These are phyloP conservation scores for Iris pallida DNA, from an alignment of 116 monocot species.

Conservation along the genomic window DNA sequence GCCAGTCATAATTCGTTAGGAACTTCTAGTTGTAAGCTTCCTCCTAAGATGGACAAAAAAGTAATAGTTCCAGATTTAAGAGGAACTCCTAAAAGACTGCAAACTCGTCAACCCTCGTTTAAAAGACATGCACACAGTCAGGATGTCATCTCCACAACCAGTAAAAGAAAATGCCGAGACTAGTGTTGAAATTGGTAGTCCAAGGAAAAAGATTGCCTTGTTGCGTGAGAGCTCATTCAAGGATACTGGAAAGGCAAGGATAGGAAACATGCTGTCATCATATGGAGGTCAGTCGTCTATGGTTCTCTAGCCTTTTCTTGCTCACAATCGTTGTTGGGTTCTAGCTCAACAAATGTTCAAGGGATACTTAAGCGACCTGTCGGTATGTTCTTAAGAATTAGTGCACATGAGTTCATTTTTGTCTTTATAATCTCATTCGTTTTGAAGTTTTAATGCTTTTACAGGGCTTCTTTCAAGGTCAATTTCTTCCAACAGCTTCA, in stretches of 20 bases:
- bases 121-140: slow-evolving; percentile 23
- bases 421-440: too few species aligned
- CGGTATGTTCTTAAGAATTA: slow-evolving; percentile 29
- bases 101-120: slow-evolving; percentile 18
- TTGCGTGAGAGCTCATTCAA: slow-evolving; percentile 60
- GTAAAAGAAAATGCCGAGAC: slow-evolving; percentile 29
- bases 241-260: slow-evolving; percentile 36
- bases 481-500: slow-evolving; percentile 29
- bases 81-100: slow-evolving; percentile 7
- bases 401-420: too few species aligned
- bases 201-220: slow-evolving; percentile 35
- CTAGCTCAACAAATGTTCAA: slow-evolving; percentile 27
- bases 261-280: slow-evolving; percentile 4
- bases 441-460: not conserved
- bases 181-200: slow-evolving; percentile 29
- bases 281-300: slow-evolving; percentile 18
- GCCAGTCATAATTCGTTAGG: slow-evolving; percentile 25
- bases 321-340: slow-evolving; percentile 17
- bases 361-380: slow-evolving; percentile 31
- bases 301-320: slow-evolving; percentile 14
- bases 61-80: slow-evolving; percentile 6
- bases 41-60: slow-evolving; percentile 19
- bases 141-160: slow-evolving; percentile 17
- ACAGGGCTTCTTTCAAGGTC: slow-evolving; percentile 36
- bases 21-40: slow-evolving; percentile 12